Conservation (phyloP, 2,329 filamentous ascomycete species). For the Penicillium oxalicum region DNA sequence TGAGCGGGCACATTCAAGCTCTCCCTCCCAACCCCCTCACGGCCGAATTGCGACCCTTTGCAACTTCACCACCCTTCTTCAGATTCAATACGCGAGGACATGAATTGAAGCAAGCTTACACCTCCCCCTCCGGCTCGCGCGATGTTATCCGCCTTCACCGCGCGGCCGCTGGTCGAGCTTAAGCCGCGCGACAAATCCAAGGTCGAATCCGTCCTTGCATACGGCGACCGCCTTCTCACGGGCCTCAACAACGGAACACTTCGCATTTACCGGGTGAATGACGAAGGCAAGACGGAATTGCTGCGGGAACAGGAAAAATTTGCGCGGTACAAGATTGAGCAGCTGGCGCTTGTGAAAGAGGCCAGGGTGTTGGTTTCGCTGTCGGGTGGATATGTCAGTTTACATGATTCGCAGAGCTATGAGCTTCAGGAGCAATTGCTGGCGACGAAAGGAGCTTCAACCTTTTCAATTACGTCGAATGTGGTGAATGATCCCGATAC, state of each 20-base stretch:
- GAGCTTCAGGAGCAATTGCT: slow-evolving; percentile 71
- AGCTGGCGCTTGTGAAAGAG: slow-evolving; percentile 93
- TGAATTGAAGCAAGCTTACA: slow-evolving; percentile 12
- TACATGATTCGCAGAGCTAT: slow-evolving; percentile 85
- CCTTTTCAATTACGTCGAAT: slow-evolving; percentile 91
- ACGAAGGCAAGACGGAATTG: slow-evolving; percentile 64
- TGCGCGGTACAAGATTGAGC: slow-evolving; percentile 80
- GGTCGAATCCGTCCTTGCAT: slow-evolving; percentile 91
- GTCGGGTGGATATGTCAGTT: slow-evolving; percentile 80
- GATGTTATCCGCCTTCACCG: slow-evolving; percentile 97
- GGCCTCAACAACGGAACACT: slow-evolving; percentile 85
- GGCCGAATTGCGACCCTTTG: neutral
- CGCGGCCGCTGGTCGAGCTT: slow-evolving; percentile 94
- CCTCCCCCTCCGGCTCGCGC: slow-evolving; percentile 15
- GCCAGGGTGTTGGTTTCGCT: slow-evolving; percentile 85
- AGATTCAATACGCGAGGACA: slow-evolving; percentile 3
- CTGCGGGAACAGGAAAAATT: slow-evolving; percentile 92
- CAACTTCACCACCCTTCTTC: too few relatives aligned
- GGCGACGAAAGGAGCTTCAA: slow-evolving; percentile 79
- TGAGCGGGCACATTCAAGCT: neutral
- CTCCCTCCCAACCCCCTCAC: slow-evolving; percentile 4
- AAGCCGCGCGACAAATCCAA: slow-evolving; percentile 91
- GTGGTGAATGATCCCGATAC: slow-evolving; percentile 85
- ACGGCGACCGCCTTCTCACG: slow-evolving; percentile 86
- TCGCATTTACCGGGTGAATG: slow-evolving; percentile 77